Evolutionary conservation across 345 rosid species (phyloP).

Genomic region (Viola odorata): DNA sequence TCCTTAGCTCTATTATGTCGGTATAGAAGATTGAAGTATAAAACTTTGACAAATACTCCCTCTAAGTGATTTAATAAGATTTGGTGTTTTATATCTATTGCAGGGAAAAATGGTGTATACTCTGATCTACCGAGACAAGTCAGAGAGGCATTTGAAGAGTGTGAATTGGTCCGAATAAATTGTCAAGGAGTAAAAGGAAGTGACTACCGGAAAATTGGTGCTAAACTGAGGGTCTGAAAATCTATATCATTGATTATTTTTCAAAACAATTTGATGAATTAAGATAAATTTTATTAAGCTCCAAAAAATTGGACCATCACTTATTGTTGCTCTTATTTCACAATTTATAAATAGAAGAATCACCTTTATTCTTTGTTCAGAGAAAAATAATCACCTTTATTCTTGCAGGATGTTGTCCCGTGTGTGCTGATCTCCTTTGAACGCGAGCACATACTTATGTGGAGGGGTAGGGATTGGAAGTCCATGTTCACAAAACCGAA

Average conservation of each 20-base stretch:
- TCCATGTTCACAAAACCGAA: constrained; percentile 36
- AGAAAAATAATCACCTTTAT: not conserved
- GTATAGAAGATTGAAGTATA: not conserved
- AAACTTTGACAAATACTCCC: no score
- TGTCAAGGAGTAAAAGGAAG: constrained; percentile 77
- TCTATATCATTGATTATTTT: constrained; percentile 1
- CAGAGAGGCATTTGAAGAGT: constrained; percentile 85
- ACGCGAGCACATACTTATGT: constrained; percentile 65
- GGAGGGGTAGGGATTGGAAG: constrained; percentile 82
- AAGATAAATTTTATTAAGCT: no score
- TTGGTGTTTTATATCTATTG: constrained; percentile 16
- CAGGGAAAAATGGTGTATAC: constrained; percentile 87
- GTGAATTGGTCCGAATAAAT: constrained; percentile 74
- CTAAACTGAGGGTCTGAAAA: constrained; percentile 71
- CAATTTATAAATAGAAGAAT: no score
- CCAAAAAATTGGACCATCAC: no score
- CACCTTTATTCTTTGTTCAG: not conserved
- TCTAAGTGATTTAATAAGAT: constrained; percentile 4
- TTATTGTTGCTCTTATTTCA: no score
- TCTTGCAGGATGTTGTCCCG: constrained; percentile 75
- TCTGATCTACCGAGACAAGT: constrained; percentile 57
- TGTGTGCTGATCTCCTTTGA: constrained; percentile 83
- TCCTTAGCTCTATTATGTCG: not conserved
- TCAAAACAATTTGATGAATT: no score
- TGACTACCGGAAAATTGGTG: constrained; percentile 80